Conservation (phyloP, 1,139 yeast species). For the Yamadazyma trypodendri region DNA sequence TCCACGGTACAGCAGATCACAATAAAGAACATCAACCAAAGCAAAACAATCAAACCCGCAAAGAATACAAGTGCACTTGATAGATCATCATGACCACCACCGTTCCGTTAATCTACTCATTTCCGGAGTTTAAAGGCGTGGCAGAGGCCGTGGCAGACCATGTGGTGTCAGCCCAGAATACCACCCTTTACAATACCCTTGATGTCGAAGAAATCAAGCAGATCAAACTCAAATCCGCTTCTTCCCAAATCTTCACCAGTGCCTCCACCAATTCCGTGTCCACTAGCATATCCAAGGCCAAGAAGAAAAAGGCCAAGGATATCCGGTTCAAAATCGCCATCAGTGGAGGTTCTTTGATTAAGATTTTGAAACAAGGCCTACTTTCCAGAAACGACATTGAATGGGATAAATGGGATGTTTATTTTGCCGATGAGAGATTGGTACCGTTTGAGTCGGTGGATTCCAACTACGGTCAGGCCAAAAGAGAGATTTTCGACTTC, state of each 20-base stretch:
- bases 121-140: constrained; percentile 84
- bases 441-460: constrained; percentile 84
- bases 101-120: constrained; percentile 87
- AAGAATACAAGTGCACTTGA: background rate
- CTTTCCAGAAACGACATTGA: constrained; percentile 68
- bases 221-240: constrained; percentile 17
- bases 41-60: background rate
- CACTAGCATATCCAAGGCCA: constrained; percentile 25
- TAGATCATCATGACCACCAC: constrained; percentile 91
- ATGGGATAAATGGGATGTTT: constrained; percentile 96
- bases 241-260: constrained; percentile 17
- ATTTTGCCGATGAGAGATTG: constrained; percentile 94
- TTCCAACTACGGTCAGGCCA: constrained; percentile 88
- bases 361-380: constrained; percentile 83
- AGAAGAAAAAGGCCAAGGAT: constrained; percentile 49
- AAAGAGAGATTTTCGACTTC: constrained; percentile 74
- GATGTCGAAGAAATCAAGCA: constrained; percentile 35
- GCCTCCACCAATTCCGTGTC: constrained; percentile 11
- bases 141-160: constrained; percentile 95
- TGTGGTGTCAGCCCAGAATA: constrained; percentile 76
- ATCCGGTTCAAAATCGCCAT: constrained; percentile 85
- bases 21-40: background rate
- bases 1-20: too few relatives aligned
- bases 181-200: constrained; percentile 55
- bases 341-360: constrained; percentile 88